These are phyloP conservation scores for Babesia ovata DNA, from an alignment of 169 alveolate species.

Conservation along the genomic window DNA sequence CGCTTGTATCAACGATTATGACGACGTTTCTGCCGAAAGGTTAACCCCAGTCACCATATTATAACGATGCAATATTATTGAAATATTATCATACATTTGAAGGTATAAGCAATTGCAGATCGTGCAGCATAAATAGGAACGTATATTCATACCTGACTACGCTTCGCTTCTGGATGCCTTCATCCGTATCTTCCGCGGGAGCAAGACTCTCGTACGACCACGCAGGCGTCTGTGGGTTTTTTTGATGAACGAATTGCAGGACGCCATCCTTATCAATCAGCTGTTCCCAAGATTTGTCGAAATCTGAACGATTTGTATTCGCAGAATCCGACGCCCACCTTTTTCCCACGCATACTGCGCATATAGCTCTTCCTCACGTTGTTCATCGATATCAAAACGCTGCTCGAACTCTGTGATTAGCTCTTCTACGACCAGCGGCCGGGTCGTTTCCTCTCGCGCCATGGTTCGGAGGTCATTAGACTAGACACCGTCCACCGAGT, in stretches of 20 bases:
- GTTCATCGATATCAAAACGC: constrained; percentile 36
- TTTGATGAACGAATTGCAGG: constrained; percentile 70
- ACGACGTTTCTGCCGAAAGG: constrained; percentile 63
- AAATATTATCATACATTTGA: background rate
- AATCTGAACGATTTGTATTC: constrained; percentile 40
- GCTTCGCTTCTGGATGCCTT: constrained; percentile 66
- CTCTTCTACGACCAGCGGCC: constrained; percentile 48
- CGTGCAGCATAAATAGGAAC: background rate
- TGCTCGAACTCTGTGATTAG: constrained; percentile 64
- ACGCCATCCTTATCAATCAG: constrained; percentile 80
- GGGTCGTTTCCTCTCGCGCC: constrained; percentile 16
- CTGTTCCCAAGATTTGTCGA: constrained; percentile 79
- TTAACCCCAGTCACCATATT: background rate
- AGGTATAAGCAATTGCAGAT: background rate
- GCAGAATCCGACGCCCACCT: constrained; percentile 38
- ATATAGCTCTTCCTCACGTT: constrained; percentile 70
- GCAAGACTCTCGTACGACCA: constrained; percentile 10
- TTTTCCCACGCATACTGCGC: constrained; percentile 80
- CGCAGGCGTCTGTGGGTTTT: constrained; percentile 37
- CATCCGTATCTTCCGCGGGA: constrained; percentile 16
- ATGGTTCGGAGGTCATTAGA: constrained; percentile 10
- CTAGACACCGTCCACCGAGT: background rate
- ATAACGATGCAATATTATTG: background rate
- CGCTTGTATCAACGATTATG: constrained; percentile 75
- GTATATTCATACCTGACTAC: constrained; percentile 69